phyloP scores from a whole-genome alignment of 257 asterid genomes.

The Gardenia jasminoides region DNA sequence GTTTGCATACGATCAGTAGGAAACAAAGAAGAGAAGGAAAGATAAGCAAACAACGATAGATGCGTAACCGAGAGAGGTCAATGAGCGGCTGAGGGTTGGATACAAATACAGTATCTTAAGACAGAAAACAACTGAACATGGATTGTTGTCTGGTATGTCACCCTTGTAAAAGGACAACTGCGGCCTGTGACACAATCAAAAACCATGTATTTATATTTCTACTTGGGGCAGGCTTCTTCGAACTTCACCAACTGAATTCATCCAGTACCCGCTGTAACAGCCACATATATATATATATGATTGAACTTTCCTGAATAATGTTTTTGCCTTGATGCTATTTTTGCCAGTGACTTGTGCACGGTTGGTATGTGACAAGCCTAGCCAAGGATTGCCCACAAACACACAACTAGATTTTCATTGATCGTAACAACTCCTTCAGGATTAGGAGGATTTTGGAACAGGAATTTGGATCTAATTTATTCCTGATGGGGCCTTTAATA shows the following conservation, averaged over 20 bases:
- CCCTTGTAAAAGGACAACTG: conserved; percentile 39
- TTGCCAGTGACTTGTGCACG: conserved; percentile 18
- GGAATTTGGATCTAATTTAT: conserved; percentile 21
- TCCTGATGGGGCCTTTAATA: background rate
- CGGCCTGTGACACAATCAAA: conserved; percentile 10
- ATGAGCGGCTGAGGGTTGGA: conserved; percentile 3
- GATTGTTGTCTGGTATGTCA: conserved; percentile 41
- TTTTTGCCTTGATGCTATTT: background rate
- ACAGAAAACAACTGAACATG: conserved; percentile 39
- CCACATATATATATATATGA: too few species aligned
- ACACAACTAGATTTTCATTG: conserved; percentile 1
- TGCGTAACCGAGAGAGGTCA: background rate
- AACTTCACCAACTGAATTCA: too few species aligned
- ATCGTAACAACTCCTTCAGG: conserved; percentile 27
- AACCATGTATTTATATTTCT: background rate
- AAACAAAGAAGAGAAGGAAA: background rate
- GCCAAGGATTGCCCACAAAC: conserved; percentile 20
- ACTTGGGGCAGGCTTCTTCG: too few species aligned
- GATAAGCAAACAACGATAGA: conserved; percentile 10
- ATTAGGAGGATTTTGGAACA: conserved; percentile 21
- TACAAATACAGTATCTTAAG: conserved; percentile 4
- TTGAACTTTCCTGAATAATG: too few species aligned
- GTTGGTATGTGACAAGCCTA: conserved; percentile 33
- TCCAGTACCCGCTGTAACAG: too few species aligned
- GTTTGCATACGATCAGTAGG: background rate